Conservation (phyloP, 768 basidiomycete species). For the Lanmaoa pseudosensibilis region DNA sequence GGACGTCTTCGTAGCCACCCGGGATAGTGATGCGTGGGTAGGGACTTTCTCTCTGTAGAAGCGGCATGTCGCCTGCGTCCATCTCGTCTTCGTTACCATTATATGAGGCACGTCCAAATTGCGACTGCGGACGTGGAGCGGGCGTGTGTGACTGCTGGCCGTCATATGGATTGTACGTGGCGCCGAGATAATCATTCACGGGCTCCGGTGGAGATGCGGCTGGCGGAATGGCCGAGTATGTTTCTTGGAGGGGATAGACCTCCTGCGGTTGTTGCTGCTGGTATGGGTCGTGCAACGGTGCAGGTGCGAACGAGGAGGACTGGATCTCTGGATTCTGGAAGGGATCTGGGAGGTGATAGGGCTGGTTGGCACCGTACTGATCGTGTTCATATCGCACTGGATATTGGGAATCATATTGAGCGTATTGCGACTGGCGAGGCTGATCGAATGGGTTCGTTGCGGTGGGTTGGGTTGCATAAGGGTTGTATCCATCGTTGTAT, state of each 20-base stretch:
- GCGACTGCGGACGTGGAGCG: slow-evolving; percentile 27
- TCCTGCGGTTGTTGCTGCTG: slow-evolving; percentile 24
- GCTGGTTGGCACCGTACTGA: slow-evolving; percentile 34
- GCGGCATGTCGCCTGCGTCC: slow-evolving; percentile 67
- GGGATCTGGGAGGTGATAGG: slow-evolving; percentile 41
- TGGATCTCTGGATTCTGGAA: slow-evolving; percentile 27
- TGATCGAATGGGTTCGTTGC: slow-evolving; percentile 44
- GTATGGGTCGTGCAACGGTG: slow-evolving; percentile 24
- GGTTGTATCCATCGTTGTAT: slow-evolving; percentile 68
- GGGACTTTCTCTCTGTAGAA: slow-evolving; percentile 48
- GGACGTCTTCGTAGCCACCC: slow-evolving; percentile 42
- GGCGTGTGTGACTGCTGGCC: slow-evolving; percentile 17
- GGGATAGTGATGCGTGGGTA: slow-evolving; percentile 40
- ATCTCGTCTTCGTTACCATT: slow-evolving; percentile 44
- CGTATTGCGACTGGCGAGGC: slow-evolving; percentile 28
- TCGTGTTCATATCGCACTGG: slow-evolving; percentile 35
- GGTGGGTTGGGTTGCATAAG: slow-evolving; percentile 40
- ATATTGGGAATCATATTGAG: slow-evolving; percentile 33
- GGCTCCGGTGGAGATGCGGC: slow-evolving; percentile 23
- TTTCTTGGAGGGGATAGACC: slow-evolving; percentile 21
- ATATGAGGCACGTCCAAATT: slow-evolving; percentile 31
- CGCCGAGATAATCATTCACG: slow-evolving; percentile 11
- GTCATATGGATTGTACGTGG: slow-evolving; percentile 26
- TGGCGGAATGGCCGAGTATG: slow-evolving; percentile 19
- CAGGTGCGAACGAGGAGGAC: slow-evolving; percentile 12